Evolutionary conservation across 805 yeast genomes (phyloP).

Genomic region (Candida endomychidarum): DNA sequence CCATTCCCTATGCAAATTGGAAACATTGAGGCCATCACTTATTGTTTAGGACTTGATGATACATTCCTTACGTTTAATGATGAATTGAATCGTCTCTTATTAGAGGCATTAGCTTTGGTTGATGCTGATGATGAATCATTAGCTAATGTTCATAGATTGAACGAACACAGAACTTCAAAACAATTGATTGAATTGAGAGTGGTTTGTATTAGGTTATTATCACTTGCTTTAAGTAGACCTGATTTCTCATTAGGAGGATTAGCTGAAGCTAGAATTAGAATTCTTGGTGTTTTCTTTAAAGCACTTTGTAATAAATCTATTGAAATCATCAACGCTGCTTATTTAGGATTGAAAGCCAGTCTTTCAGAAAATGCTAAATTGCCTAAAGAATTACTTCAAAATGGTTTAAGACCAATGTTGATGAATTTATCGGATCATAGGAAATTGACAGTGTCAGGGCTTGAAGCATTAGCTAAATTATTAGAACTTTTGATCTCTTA

Average conservation of each 20-base stretch:
- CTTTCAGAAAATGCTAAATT: slow-evolving; percentile 81
- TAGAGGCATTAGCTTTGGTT: slow-evolving; percentile 90
- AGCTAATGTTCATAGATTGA: slow-evolving; percentile 80
- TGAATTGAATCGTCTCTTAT: slow-evolving; percentile 77
- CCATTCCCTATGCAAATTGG: slow-evolving; percentile 99
- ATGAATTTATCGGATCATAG: slow-evolving; percentile 94
- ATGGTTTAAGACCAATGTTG: slow-evolving; percentile 91
- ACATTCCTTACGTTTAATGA: slow-evolving; percentile 85
- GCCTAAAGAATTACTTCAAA: slow-evolving; percentile 93
- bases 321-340: slow-evolving; percentile 91
- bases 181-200: slow-evolving; percentile 86
- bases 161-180: slow-evolving; percentile 85
- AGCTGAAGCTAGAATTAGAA: slow-evolving; percentile 77
- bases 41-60: slow-evolving; percentile 76
- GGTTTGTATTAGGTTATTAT: slow-evolving; percentile 80
- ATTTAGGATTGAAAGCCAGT: slow-evolving; percentile 79
- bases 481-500: slow-evolving; percentile 86
- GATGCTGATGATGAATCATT: slow-evolving; percentile 98
- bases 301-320: slow-evolving; percentile 83
- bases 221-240: slow-evolving; percentile 81
- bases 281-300: slow-evolving; percentile 91
- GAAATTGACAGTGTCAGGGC: slow-evolving; percentile 81
- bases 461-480: slow-evolving; percentile 86
- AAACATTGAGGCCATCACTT: slow-evolving; percentile 94
- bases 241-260: slow-evolving; percentile 75